A percentile compares a stretch with the other conserved stretches of the same genome.
These are phyloP conservation scores for Erodium maritimum DNA, from an alignment of 345 rosid species.

Conservation along the genomic window DNA sequence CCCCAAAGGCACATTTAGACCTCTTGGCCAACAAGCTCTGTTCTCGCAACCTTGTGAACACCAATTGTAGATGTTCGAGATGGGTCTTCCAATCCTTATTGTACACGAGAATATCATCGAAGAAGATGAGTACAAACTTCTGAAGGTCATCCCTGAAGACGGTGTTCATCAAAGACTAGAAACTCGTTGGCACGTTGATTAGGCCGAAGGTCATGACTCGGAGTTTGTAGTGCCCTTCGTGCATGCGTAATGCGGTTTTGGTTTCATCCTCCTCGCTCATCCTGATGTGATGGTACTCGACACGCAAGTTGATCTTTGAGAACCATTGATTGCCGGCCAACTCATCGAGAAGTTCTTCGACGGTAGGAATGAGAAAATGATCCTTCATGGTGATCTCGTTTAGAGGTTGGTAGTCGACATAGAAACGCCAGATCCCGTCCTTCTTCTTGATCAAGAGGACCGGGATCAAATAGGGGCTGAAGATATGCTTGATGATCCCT, in stretches of 20 bases:
- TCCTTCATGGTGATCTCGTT: background rate
- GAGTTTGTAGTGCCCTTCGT: constrained; percentile 3
- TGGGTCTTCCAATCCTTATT: too few relatives aligned
- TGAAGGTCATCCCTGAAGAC: background rate
- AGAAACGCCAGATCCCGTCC: background rate
- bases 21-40: background rate
- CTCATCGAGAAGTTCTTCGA: too few relatives aligned
- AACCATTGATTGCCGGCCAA: background rate
- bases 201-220: background rate
- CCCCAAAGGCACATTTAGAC: background rate
- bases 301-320: background rate
- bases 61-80: background rate
- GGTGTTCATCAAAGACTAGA: background rate
- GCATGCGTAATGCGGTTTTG: background rate
- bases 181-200: background rate
- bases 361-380: background rate
- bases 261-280: background rate
- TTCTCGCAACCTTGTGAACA: background rate
- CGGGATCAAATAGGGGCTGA: background rate
- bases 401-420: background rate
- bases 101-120: background rate
- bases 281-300: background rate
- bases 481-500: background rate
- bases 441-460: background rate
- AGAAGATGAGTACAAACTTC: background rate